These are phyloP conservation scores for Conoideocrella luteorostrata DNA, from an alignment of 2,329 filamentous ascomycete genomes.

Conservation along the genomic window DNA sequence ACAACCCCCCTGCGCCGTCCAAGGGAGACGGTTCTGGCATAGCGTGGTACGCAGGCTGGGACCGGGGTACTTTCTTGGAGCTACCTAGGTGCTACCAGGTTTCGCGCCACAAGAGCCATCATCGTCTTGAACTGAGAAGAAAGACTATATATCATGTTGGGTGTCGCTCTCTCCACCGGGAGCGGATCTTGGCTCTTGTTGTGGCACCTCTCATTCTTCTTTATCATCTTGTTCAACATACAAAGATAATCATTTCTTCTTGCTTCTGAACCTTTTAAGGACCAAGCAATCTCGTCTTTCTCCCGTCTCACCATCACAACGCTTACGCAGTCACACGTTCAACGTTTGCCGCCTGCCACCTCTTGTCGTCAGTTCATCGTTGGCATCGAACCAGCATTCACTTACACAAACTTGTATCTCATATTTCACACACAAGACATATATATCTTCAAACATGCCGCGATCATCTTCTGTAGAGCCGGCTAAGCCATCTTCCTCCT, in stretches of 20 bases:
- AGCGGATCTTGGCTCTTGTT: not conserved
- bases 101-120: not conserved
- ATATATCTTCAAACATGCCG: constrained; percentile 24
- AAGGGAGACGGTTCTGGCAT: not conserved
- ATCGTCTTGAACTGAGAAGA: constrained; percentile 4
- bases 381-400: not conserved
- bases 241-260: not conserved
- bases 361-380: not conserved
- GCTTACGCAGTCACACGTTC: too few species aligned
- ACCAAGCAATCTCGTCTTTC: too few species aligned
- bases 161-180: constrained; percentile 5
- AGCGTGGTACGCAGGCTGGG: not conserved
- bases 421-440: constrained; percentile 12
- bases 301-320: too few species aligned
- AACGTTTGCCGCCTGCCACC: too few species aligned
- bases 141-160: constrained; percentile 8
- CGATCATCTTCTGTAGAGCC: constrained; percentile 38
- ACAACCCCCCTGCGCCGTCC: too few species aligned
- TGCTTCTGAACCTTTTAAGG: too few species aligned
- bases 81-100: too few species aligned
- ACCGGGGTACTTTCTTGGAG: too few species aligned
- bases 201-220: not conserved
- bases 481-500: constrained; percentile 25
- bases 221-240: not conserved
- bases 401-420: constrained; percentile 3